These are phyloP conservation scores for Alternaria ethzedia DNA, from an alignment of 2,329 filamentous ascomycete genomes.

Conservation along the genomic window DNA sequence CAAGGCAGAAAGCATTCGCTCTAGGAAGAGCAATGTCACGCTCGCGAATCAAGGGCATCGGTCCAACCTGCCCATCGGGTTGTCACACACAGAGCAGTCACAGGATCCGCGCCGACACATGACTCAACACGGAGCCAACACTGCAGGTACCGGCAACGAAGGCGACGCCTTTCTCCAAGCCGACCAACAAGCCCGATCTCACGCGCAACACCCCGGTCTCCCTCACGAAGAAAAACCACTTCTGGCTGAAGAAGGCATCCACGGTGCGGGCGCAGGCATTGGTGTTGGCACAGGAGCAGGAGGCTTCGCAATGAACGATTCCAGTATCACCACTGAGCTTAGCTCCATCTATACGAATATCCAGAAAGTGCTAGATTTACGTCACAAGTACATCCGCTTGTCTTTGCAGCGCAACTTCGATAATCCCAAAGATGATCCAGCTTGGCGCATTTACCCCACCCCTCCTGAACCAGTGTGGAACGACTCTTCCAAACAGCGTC, in stretches of 20 bases:
- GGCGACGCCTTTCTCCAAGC: conserved; percentile 51
- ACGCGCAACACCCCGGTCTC: conserved; percentile 58
- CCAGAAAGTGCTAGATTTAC: conserved; percentile 83
- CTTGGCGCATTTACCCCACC: conserved; percentile 88
- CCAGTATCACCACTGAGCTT: conserved; percentile 82
- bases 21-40: conserved; percentile 48
- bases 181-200: conserved; percentile 57
- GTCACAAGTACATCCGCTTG: conserved; percentile 85
- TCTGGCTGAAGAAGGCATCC: conserved; percentile 61
- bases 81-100: conserved; percentile 42
- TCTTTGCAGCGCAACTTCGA: conserved; percentile 83
- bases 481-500: conserved; percentile 59
- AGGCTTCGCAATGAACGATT: conserved; percentile 74
- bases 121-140: conserved; percentile 19
- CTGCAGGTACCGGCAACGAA: conserved; percentile 16
- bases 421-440: conserved; percentile 84
- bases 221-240: conserved; percentile 64
- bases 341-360: conserved; percentile 88
- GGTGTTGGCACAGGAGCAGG: conserved; percentile 66
- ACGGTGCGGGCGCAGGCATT: conserved; percentile 65
- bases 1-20: conserved; percentile 52
- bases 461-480: conserved; percentile 92
- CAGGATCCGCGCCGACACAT: conserved; percentile 31
- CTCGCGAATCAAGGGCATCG: conserved; percentile 36
- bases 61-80: conserved; percentile 31